Conservation (phyloP, 441 rosid species). For the Adansonia rubrostipa region DNA sequence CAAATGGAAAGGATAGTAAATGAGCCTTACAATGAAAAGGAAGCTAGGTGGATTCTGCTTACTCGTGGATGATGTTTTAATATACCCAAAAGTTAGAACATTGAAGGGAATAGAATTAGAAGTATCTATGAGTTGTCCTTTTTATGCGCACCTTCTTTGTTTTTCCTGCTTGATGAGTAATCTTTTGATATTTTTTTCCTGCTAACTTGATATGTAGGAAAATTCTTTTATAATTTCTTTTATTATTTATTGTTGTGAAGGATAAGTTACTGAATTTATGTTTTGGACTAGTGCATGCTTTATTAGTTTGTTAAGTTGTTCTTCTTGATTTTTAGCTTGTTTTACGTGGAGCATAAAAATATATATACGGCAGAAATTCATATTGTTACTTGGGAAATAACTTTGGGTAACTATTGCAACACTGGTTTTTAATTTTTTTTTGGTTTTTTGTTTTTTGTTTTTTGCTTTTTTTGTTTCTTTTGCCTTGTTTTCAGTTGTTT, state of each 20-base stretch:
- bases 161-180: background rate
- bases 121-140: background rate
- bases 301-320: slow-evolving; percentile 8
- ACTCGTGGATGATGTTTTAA: background rate
- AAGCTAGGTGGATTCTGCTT: background rate
- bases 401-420: slow-evolving; percentile 3
- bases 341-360: background rate
- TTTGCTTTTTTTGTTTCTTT: background rate
- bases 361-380: too few relatives aligned
- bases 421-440: slow-evolving; percentile 9
- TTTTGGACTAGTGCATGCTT: background rate
- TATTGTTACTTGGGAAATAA: slow-evolving; percentile 1
- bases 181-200: slow-evolving; percentile 11
- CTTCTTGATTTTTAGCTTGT: slow-evolving; percentile 10
- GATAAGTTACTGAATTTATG: background rate
- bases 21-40: background rate
- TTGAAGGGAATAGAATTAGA: background rate
- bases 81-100: background rate
- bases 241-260: background rate
- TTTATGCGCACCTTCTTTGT: background rate
- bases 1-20: background rate
- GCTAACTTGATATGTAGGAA: background rate
- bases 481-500: background rate
- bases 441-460: too few relatives aligned
- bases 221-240: background rate